These are phyloP conservation scores for Sideroxylon spinosum DNA, from an alignment of 179 eudicot genomes.

Conservation along the genomic window DNA sequence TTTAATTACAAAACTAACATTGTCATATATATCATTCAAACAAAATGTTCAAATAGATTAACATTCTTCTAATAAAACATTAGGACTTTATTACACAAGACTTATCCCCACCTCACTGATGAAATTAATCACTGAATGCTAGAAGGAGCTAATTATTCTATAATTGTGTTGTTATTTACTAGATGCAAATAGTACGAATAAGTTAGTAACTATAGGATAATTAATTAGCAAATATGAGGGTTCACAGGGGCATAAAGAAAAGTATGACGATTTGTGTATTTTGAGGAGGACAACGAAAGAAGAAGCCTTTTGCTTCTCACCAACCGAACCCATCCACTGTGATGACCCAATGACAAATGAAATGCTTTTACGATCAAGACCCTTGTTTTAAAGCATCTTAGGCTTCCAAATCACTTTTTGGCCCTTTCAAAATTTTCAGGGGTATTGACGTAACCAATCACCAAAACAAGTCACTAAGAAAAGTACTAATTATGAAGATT, in stretches of 20 bases:
- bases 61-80: too few relatives aligned
- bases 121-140: too few relatives aligned
- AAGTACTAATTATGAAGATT: not conserved
- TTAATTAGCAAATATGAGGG: not conserved
- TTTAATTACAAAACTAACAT: too few relatives aligned
- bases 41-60: too few relatives aligned
- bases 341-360: constrained; percentile 6
- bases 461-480: constrained; percentile 2
- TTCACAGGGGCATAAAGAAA: constrained; percentile 18
- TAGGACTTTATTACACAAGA: too few relatives aligned
- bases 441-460: constrained; percentile 5
- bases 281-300: constrained; percentile 22
- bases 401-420: constrained; percentile 15
- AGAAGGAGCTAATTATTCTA: too few relatives aligned
- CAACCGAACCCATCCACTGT: constrained; percentile 31
- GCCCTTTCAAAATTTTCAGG: not conserved
- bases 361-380: constrained; percentile 14
- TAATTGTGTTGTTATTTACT: too few relatives aligned
- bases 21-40: too few relatives aligned
- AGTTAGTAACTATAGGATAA: not conserved
- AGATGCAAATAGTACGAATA: not conserved
- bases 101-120: too few relatives aligned
- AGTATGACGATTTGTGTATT: constrained; percentile 18
- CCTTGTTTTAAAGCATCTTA: constrained; percentile 26
- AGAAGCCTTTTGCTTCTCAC: constrained; percentile 31